Percentiles rank a stretch among this genome's conserved stretches.
These are phyloP conservation scores for Aquilaria agallochum DNA, from an alignment of 441 rosid species.

Conservation along the genomic window DNA sequence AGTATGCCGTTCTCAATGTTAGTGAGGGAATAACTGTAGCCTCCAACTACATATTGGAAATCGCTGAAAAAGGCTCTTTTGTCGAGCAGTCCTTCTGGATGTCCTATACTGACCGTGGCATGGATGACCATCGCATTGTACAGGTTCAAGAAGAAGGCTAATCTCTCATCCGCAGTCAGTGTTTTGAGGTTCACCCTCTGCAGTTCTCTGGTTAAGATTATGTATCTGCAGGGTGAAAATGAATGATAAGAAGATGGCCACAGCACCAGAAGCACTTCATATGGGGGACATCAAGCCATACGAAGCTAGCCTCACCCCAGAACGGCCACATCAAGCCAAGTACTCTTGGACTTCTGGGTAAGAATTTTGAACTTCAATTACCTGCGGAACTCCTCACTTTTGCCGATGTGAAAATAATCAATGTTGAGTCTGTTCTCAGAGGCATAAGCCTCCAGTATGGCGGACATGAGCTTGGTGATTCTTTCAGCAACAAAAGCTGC, in stretches of 20 bases:
- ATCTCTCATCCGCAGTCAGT: conserved; percentile 53
- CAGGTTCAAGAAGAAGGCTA: conserved; percentile 81
- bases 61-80: conserved; percentile 61
- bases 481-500: conserved; percentile 45
- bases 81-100: conserved; percentile 60
- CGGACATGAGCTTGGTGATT: conserved; percentile 74
- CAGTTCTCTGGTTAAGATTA: conserved; percentile 61
- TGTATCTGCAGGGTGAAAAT: conserved; percentile 36
- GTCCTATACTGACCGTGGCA: conserved; percentile 66
- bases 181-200: conserved; percentile 59
- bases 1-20: conserved; percentile 67
- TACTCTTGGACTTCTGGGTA: too few species aligned
- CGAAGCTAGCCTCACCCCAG: too few species aligned
- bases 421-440: conserved; percentile 61
- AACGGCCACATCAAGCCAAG: too few species aligned
- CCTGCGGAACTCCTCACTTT: conserved; percentile 91
- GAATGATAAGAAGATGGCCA: too few species aligned
- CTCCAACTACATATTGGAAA: conserved; percentile 79
- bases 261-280: too few species aligned
- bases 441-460: conserved; percentile 75
- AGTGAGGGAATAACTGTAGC: conserved; percentile 57
- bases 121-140: conserved; percentile 93
- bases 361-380: conserved; percentile 11
- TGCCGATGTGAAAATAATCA: conserved; percentile 55
- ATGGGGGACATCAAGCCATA: too few species aligned